Evolutionary conservation across 495 filamentous ascomycete species (phyloP), one percentile per base, ranked within the genome.

Genomic region (Aspergillus incahuasiensis): DNA sequence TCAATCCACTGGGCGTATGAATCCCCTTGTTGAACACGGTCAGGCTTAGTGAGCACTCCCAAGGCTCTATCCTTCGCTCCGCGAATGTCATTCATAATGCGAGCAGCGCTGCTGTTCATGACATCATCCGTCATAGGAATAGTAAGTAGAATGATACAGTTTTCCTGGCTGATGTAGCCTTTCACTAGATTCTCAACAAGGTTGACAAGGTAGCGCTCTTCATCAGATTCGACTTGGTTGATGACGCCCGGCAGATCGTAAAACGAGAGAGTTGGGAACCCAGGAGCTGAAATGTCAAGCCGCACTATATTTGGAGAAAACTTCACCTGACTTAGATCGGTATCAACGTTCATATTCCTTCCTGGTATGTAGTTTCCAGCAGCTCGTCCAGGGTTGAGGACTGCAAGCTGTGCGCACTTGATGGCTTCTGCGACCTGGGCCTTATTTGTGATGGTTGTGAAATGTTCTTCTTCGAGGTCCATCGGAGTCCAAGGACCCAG

Each of bases 181-280:
- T 72, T 77, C 0, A 88, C 83, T 0, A 95, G 66, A 24, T 87
- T 88, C 53, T 82, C 78, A 0, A 95, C 83, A 0, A 91, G 77
- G 0, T 68, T 62, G 5, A 88, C 83, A 0, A 92, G 72, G 47
- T 89, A 87, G 0, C 70, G 69, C 25, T 88, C 83, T n/a, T 83
- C 72, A 3, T 79, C 73, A 6, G 82, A 72, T 35, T 84, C 81
- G 0, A 79, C 73, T 0, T 83, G 83, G 48, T 82, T 82, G 57
- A 95, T 90, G 4, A 92, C 82, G 0, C 90, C 90, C 0, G 90
- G 90, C 0, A 95, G 70, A 59, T 95, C 90, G 57, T 86, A 91
- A 56, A 95, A 91, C 0, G 85, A 86, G 0, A 95, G 67, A 35
- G 85, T 83, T 0, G 87, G 84, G 0, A 92, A 78, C 0, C 75